Evolutionary conservation across 1,284 basidiomycete species (phyloP).

Genomic region (Ganoderma lucidum): DNA sequence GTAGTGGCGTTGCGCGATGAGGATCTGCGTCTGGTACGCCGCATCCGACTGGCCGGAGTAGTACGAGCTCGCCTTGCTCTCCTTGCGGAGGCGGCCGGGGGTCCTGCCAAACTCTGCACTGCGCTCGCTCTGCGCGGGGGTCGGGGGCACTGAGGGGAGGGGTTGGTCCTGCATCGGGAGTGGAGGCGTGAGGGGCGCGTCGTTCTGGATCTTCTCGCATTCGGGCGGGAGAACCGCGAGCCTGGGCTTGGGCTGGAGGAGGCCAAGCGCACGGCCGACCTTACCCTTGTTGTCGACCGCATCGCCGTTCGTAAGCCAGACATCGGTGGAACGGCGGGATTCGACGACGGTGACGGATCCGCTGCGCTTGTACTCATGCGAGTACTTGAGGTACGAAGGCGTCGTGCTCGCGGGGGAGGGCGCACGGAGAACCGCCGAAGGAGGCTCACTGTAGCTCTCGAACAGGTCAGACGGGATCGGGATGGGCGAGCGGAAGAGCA

Average conservation of each 20-base stretch:
- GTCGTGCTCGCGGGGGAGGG: conserved; percentile 50
- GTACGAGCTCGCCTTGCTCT: conserved; percentile 63
- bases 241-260: conserved; percentile 68
- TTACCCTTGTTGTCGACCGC: conserved; percentile 69
- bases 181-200: conserved; percentile 45
- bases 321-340: conserved; percentile 71
- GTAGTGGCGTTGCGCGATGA: conserved; percentile 75
- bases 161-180: conserved; percentile 44
- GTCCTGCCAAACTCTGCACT: conserved; percentile 62
- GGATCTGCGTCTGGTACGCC: conserved; percentile 61
- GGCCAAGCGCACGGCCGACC: conserved; percentile 61
- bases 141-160: conserved; percentile 47
- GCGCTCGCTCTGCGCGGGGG: conserved; percentile 59
- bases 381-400: conserved; percentile 47
- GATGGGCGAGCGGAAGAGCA: conserved; percentile 64
- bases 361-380: conserved; percentile 68
- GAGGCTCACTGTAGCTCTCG: conserved; percentile 54
- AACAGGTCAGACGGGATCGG: conserved; percentile 73
- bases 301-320: conserved; percentile 73
- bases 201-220: conserved; percentile 51
- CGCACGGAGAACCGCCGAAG: conserved; percentile 50
- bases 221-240: conserved; percentile 69
- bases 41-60: conserved; percentile 58
- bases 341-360: conserved; percentile 71
- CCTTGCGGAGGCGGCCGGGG: conserved; percentile 44